A percentile compares a stretch with the other conserved stretches of the same genome.
Evolutionary conservation across 192 early-diverging fungal genomes (phyloP).

Genomic region (Mortierella antarctica): DNA sequence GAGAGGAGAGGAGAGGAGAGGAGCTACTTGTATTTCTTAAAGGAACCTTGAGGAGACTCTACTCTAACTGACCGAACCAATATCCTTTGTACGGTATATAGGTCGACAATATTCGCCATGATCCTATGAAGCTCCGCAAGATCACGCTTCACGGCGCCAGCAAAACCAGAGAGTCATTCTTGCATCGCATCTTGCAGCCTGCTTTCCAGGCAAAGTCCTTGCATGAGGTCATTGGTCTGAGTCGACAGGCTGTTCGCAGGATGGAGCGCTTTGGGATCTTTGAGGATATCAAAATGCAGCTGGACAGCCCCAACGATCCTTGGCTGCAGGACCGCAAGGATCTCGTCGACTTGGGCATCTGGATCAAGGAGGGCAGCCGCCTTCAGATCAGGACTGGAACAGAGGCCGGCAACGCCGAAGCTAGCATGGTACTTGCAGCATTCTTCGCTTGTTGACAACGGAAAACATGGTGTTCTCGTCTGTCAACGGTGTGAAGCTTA

Average conservation of each 20-base stretch:
- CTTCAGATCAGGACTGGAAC: conserved; percentile 88
- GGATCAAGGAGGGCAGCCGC: conserved; percentile 76
- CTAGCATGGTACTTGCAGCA: conserved; percentile 72
- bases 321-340: conserved; percentile 54
- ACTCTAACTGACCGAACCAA: not conserved
- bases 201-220: conserved; percentile 62
- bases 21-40: no score
- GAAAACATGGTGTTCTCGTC: not conserved
- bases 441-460: not conserved
- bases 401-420: conserved; percentile 90
- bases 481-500: not conserved
- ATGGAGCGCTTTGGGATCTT: conserved; percentile 78
- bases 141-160: conserved; percentile 42
- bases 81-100: not conserved
- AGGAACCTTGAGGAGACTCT: no score
- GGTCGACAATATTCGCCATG: conserved; percentile 47
- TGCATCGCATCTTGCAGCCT: conserved; percentile 53
- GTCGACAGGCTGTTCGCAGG: conserved; percentile 64
- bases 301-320: conserved; percentile 68
- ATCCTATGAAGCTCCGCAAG: conserved; percentile 51
- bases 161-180: conserved; percentile 60
- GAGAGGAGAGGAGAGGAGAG: not conserved
- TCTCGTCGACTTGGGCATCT: conserved; percentile 77
- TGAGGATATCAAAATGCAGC: conserved; percentile 68
- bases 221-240: conserved; percentile 70